Evolutionary conservation across 176 grass and related monocot genomes (phyloP), one percentile per base, ranked within the genome.

Genomic region (Themeda triandra): DNA sequence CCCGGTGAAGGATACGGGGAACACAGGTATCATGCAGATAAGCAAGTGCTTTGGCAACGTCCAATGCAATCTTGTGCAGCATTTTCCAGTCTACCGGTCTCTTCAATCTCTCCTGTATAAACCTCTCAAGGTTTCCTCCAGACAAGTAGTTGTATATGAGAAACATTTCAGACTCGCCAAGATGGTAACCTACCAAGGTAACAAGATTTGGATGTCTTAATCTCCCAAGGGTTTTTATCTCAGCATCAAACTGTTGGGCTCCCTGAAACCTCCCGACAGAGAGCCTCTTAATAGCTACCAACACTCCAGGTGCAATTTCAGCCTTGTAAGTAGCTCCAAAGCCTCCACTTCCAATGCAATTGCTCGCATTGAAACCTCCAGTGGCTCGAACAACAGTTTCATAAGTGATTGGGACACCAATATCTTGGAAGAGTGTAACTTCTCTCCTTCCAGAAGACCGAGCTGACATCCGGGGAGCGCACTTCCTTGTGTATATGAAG

Each of bases 301-400:
- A 65, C 66, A 98, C 92, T 86, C 90, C 90, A 79, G 95, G 92
- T 72, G 95, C 85, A 89, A 98, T 95, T 86, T 98, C 95, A 60
- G 95, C 95, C 74, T 98, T 98, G 87, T 98, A 98, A 36, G 95
- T 98, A 73, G 95, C 95, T 76, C 95, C 95, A 59, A 98, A 98
- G 63, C 95, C 95, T 13, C 95, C 95, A 79, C 95, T 98, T 69
- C 95, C 95, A 82, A 98, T 98, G 75, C 95, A 98, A 89, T 98
- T 98, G 66, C 95, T 98, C 7, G 92, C 90, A 30, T 98, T 98
- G 82, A 98, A 98, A 91, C 78, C 84, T 81, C 95, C 95, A 70
- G 95, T 98, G 60, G 95, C 92, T 80, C 92, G 86, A 71, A 92
- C 90, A 44, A 98, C 92, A 69, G 88, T 95, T 51, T 98, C 95